A percentile compares a stretch with the other conserved stretches of the same genome.
Evolutionary conservation across 352 stramenopile species (phyloP).

Genomic region (Phytopythium ostracodes): DNA sequence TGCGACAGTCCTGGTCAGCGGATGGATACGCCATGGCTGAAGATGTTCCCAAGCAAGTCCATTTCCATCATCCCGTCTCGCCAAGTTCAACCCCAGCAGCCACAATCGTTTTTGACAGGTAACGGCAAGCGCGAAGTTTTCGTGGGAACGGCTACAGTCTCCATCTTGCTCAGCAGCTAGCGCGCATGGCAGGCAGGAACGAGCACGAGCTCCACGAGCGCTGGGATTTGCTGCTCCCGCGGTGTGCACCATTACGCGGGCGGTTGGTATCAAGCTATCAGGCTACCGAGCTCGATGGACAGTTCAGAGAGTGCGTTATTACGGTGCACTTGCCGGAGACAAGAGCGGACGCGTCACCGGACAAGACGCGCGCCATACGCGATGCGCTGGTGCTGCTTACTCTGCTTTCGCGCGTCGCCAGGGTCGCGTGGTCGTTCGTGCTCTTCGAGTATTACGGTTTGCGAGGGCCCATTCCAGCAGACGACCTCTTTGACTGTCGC

Average conservation of each 20-base stretch:
- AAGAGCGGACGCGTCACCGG: neutral
- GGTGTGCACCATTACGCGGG: neutral
- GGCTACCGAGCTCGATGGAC: neutral
- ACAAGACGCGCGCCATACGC: neutral
- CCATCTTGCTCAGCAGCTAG: no score
- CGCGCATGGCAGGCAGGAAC: neutral
- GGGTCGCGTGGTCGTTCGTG: neutral
- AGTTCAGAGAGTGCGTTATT: neutral
- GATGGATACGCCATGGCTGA: no score
- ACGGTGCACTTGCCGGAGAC: neutral
- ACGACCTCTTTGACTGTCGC: neutral
- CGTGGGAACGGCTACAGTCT: no score
- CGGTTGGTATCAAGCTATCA: neutral
- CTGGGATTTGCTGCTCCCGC: neutral
- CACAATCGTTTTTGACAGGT: no score
- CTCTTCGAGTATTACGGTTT: neutral
- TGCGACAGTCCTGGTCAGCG: no score
- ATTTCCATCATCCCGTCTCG: no score
- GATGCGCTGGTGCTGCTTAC: neutral
- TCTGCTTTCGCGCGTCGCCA: neutral
- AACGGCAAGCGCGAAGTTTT: no score
- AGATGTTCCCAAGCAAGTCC: no score
- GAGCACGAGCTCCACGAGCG: neutral
- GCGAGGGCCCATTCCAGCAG: neutral
- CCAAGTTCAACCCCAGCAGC: no score